Base-by-base conservation (phyloP, 768 basidiomycete genomes). In the Leccinum disarticulatum region DNA sequence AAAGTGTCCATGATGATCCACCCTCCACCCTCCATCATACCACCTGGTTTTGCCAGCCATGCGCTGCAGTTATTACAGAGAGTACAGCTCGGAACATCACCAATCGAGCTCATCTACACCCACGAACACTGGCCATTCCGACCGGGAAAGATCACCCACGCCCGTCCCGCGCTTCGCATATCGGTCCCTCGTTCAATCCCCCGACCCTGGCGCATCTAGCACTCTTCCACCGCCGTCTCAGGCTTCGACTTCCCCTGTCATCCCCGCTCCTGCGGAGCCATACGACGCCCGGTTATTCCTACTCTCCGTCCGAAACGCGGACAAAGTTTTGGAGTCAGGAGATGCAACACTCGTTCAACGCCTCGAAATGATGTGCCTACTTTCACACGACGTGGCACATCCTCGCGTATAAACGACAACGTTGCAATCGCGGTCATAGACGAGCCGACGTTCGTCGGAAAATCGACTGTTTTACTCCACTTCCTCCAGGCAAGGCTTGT, bases 121-220 rank as follows among this genome's bases (percentile, higher is more conserved):
- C 86, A 91, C 65, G 70, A 78, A 14, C 74, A 67, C 31, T 93
- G 91, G 91, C 91, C 91, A 10, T 68, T 84, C 9, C 80, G 77
- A 3, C 73, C 67, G 2, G 70, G 35, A 33, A 63, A 22, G 33
- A 61, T 28, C 19, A 53, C 6, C 10, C 63, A 57, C 53, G 22
- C 58, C 3, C 49, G 52, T 17, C 58, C 60, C 15, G 69, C 71
- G 3, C 69, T 87, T 36, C 80, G 79, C 55, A 80, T 95, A 51
- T 81, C 88, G 4, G 77, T 95, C n/a, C 93, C 1, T 95, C 93
- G 1, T 98, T 92, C 77, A 96, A 98, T 68, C 95, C 95, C 3
- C 95, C 95, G 1, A 94, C 92, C 3, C 71, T 82, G 25, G 92
- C 95, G 0, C 95, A 98, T 72, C 79, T 88, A 55, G 87, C 89